Percentiles rank a stretch among this genome's conserved stretches.
Conservation (phyloP, 179 eudicot species). For the Nepenthes alata region DNA sequence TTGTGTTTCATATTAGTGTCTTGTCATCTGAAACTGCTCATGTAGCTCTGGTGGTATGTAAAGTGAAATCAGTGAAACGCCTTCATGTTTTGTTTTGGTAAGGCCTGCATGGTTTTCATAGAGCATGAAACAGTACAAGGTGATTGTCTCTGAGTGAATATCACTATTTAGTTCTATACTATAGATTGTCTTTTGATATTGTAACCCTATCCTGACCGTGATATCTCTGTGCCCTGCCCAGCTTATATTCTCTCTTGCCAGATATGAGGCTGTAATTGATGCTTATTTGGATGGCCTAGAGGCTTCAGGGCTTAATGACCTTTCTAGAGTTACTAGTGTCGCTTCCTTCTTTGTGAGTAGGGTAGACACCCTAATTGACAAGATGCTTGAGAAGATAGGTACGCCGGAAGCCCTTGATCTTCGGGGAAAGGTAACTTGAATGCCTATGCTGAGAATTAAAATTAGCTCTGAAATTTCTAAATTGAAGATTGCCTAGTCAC, state of each 20-base stretch:
- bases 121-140: too few relatives aligned
- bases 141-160: too few relatives aligned
- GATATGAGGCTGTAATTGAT: conserved; percentile 95
- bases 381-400: conserved; percentile 87
- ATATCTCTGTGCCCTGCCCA: conserved; percentile 25
- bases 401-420: conserved; percentile 89
- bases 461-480: not conserved
- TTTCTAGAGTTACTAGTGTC: conserved; percentile 88
- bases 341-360: conserved; percentile 98
- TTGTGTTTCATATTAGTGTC: not conserved
- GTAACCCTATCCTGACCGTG: conserved; percentile 10
- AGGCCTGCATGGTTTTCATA: too few relatives aligned
- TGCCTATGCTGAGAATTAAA: not conserved
- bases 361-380: conserved; percentile 81
- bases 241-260: conserved; percentile 86
- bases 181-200: too few relatives aligned
- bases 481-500: not conserved
- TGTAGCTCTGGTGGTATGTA: too few relatives aligned
- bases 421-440: conserved; percentile 68
- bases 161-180: too few relatives aligned
- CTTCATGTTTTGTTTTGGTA: too few relatives aligned
- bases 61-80: too few relatives aligned
- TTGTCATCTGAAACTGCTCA: too few relatives aligned
- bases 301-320: conserved; percentile 84
- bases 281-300: conserved; percentile 97